Percentiles rank a stretch among this genome's conserved stretches.
Evolutionary conservation across 2,329 filamentous ascomycete species (phyloP).

Genomic region (Fusarium begoniae): DNA sequence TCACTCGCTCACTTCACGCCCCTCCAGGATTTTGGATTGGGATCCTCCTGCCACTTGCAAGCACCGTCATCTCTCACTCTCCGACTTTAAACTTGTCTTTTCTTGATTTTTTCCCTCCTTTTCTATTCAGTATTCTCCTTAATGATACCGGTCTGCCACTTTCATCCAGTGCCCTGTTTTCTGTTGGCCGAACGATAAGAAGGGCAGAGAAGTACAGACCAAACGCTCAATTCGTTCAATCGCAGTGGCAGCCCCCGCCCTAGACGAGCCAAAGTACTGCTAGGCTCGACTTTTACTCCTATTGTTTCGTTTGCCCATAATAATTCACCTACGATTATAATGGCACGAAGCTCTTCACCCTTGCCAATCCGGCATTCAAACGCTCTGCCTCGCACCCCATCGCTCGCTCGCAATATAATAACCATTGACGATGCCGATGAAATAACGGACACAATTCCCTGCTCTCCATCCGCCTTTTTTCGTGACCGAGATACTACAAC

Average conservation of each 20-base stretch:
- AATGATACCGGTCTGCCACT: slow-evolving; percentile 4
- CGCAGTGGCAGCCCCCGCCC: slow-evolving; percentile 19
- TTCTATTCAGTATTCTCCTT: background rate
- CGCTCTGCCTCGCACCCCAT: slow-evolving; percentile 42
- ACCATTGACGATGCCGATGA: slow-evolving; percentile 56
- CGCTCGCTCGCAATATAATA: slow-evolving; percentile 36
- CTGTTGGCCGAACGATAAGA: slow-evolving; percentile 21
- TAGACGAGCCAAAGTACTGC: slow-evolving; percentile 3
- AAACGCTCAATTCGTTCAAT: slow-evolving; percentile 13
- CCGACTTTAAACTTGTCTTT: background rate
- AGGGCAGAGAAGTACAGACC: background rate
- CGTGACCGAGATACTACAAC: slow-evolving; percentile 48
- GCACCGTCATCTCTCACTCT: background rate
- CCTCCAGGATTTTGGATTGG: slow-evolving; percentile 17
- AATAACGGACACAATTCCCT: slow-evolving; percentile 57
- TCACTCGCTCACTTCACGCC: slow-evolving; percentile 10
- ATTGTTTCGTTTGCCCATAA: slow-evolving; percentile 9
- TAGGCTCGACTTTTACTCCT: slow-evolving; percentile 13
- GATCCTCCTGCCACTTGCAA: slow-evolving; percentile 5
- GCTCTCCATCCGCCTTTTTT: slow-evolving; percentile 52
- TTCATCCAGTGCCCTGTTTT: slow-evolving; percentile 18
- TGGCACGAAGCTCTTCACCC: slow-evolving; percentile 46
- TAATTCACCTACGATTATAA: slow-evolving; percentile 24
- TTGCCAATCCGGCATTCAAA: slow-evolving; percentile 45
- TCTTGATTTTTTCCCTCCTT: background rate